Evolutionary conservation across 768 basidiomycete species (phyloP).

Genomic region (Phylloporus rhodoxanthus): DNA sequence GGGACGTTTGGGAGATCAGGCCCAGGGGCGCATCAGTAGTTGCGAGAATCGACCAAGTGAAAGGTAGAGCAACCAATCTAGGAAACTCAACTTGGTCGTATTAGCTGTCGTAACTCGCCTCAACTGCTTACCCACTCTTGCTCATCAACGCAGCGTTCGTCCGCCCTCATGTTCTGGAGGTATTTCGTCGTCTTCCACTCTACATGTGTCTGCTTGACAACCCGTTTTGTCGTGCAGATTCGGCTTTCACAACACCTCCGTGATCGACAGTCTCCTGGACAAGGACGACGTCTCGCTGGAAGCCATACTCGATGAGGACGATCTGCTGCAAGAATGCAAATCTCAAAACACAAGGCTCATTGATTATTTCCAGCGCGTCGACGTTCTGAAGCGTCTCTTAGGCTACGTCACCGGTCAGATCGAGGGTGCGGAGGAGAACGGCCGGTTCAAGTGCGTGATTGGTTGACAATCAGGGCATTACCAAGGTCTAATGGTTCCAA

Average conservation of each 20-base stretch:
- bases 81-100: slow-evolving; percentile 12
- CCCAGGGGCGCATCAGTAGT: not conserved
- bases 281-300: slow-evolving; percentile 87
- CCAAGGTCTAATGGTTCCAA: slow-evolving; percentile 27
- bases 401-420: slow-evolving; percentile 86
- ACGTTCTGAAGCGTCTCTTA: slow-evolving; percentile 73
- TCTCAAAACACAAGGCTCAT: slow-evolving; percentile 85
- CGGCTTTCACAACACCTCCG: slow-evolving; percentile 83
- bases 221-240: slow-evolving; percentile 48
- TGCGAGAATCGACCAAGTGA: not conserved
- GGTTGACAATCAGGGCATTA: not conserved
- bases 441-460: slow-evolving; percentile 70
- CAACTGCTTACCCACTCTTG: slow-evolving; percentile 5
- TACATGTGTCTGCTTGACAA: not conserved
- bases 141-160: slow-evolving; percentile 14
- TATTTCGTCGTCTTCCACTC: slow-evolving; percentile 19
- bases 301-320: slow-evolving; percentile 88
- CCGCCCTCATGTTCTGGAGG: slow-evolving; percentile 45
- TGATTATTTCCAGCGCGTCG: slow-evolving; percentile 78
- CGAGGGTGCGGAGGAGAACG: slow-evolving; percentile 73
- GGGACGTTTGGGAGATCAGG: slow-evolving; percentile 6
- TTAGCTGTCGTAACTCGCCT: slow-evolving; percentile 20
- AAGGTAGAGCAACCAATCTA: slow-evolving; percentile 18
- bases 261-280: slow-evolving; percentile 86
- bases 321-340: slow-evolving; percentile 93